Evolutionary conservation across 306 rosid species (phyloP).

Genomic region (Argentina anserina): DNA sequence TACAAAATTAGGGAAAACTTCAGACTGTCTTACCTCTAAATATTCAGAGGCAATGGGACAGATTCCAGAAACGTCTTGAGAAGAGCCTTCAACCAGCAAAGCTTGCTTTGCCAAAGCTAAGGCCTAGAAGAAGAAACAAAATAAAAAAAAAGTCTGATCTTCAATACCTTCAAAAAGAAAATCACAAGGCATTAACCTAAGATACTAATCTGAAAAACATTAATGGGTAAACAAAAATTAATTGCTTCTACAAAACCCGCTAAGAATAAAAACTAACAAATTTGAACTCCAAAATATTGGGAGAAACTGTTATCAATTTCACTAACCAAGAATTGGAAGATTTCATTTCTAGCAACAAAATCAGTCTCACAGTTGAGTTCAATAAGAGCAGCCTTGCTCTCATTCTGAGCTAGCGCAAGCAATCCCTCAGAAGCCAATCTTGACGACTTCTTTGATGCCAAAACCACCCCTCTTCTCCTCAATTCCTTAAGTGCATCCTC

Average conservation of each 20-base stretch:
- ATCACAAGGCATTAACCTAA: background rate
- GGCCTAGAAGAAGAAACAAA: constrained; percentile 38
- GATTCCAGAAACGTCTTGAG: constrained; percentile 35
- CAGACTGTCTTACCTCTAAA: constrained; percentile 43
- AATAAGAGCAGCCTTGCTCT: constrained; percentile 59
- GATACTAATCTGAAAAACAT: background rate
- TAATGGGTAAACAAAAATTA: too few species aligned
- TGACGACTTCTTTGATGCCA: constrained; percentile 77
- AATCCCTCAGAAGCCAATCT: constrained; percentile 78
- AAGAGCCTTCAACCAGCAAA: constrained; percentile 41
- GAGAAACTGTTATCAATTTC: background rate
- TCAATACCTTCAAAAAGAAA: background rate
- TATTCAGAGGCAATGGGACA: constrained; percentile 57
- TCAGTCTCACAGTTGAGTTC: constrained; percentile 97
- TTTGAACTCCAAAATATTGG: background rate
- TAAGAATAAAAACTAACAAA: too few species aligned
- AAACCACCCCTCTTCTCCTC: constrained; percentile 69
- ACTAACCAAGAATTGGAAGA: constrained; percentile 77
- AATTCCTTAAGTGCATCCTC: constrained; percentile 83
- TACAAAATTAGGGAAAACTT: background rate
- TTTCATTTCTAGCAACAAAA: constrained; percentile 89
- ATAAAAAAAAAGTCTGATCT: background rate
- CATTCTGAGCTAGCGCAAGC: constrained; percentile 68
- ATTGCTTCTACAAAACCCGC: too few species aligned
- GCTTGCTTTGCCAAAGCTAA: constrained; percentile 72